A percentile compares a stretch with the other conserved stretches of the same genome.
Conservation (phyloP, 2,329 filamentous ascomycete genomes). For the Fusarium agapanthi region DNA sequence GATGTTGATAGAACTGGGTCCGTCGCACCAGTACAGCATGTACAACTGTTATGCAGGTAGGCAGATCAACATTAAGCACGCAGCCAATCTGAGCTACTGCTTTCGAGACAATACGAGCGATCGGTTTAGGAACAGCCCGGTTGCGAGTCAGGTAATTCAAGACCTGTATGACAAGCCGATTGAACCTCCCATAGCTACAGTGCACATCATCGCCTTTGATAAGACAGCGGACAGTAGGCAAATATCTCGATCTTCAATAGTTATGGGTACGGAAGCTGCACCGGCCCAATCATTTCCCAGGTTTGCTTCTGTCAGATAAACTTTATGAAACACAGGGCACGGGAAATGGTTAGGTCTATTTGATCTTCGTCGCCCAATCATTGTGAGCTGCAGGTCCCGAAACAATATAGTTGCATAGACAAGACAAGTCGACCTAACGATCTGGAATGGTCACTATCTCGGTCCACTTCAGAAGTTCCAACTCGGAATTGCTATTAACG, state of each 20-base stretch:
- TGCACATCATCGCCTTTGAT: background rate
- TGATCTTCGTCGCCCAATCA: background rate
- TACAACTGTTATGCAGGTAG: constrained; percentile 17
- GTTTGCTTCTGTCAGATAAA: background rate
- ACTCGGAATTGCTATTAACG: constrained; percentile 4
- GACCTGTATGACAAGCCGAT: background rate
- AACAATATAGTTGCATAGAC: background rate
- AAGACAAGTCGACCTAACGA: background rate
- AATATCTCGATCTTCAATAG: background rate
- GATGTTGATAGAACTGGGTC: constrained; percentile 9
- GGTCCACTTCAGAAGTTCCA: background rate
- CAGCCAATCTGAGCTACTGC: background rate
- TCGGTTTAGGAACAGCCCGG: background rate
- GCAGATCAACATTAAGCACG: constrained; percentile 4
- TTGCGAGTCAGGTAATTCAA: background rate
- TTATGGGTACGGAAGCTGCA: background rate
- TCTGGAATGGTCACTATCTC: background rate
- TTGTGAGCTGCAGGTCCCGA: background rate
- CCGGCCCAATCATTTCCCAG: background rate
- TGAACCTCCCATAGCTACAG: background rate
- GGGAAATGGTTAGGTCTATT: background rate
- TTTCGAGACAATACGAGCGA: background rate
- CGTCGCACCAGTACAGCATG: constrained; percentile 4
- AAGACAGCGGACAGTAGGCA: background rate
- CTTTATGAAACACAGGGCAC: background rate